Percentiles rank a stretch among this genome's conserved stretches.
These are phyloP conservation scores for Phytophthora citricola DNA, from an alignment of 352 stramenopile genomes.

Conservation along the genomic window DNA sequence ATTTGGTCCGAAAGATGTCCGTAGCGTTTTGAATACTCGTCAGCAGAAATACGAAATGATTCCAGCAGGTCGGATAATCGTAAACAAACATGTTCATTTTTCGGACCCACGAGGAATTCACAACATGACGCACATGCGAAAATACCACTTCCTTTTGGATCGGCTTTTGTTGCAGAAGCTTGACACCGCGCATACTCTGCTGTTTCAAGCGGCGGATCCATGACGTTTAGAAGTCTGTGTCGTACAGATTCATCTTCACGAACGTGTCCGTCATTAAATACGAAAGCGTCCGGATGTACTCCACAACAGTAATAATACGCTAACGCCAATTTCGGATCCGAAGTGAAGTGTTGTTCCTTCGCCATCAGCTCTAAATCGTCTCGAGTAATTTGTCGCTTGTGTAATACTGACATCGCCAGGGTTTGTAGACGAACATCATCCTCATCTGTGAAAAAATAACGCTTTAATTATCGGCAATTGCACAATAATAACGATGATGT, in stretches of 20 bases:
- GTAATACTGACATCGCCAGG: too few species aligned
- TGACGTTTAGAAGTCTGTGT: too few species aligned
- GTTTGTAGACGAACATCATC: too few species aligned
- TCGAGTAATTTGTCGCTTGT: too few species aligned
- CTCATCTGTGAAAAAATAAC: too few species aligned
- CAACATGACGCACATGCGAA: neutral
- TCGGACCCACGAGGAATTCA: neutral
- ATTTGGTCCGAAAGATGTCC: neutral
- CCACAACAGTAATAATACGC: slow-evolving; percentile 4
- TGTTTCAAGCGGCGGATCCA: neutral
- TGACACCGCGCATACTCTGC: neutral
- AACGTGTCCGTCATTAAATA: neutral
- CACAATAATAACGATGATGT: too few species aligned
- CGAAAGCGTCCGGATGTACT: neutral
- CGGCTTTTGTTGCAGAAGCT: neutral
- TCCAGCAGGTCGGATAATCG: neutral
- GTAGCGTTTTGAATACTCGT: neutral
- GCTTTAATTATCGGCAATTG: too few species aligned
- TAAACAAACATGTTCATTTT: neutral
- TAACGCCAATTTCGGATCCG: neutral
- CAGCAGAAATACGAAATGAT: neutral
- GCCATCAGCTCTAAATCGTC: too few species aligned
- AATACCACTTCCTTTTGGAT: neutral
- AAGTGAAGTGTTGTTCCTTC: neutral
- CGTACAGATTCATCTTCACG: neutral